Evolutionary conservation across 495 filamentous ascomycete genomes (phyloP), one percentile per base, ranked within the genome.

Genomic region (Aspergillus saccharolyticus): DNA sequence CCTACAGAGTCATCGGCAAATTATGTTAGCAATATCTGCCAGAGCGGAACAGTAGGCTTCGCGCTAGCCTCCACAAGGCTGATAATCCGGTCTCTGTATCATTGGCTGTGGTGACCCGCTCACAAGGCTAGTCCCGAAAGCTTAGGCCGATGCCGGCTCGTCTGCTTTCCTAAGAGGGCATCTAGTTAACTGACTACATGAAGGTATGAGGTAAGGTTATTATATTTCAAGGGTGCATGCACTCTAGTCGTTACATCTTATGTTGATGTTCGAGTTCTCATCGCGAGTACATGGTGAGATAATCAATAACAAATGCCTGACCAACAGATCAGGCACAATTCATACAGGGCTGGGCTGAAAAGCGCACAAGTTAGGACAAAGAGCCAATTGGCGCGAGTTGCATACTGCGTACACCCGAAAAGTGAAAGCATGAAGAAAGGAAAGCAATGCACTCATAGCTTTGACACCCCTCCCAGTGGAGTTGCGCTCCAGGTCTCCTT

Each of bases 401-500:
- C n/a, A n/a, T n/a, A n/a, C n/a, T n/a, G 25, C 25, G 25, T 4
- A 30, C 4, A 30, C 10, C 25, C 4, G 25, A 30, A 1, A 45
- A 45, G 3, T 15, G 2, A 18, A 22, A 15, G 20, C 20, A 16
- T n/a, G n/a, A n/a, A n/a, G n/a, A n/a, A n/a, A n/a, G n/a, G n/a
- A n/a, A n/a, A n/a, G n/a, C n/a, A 8, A 25, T 1, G 3, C 10
- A 12, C 24, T 50, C 14, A 50, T 50, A 50, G 24, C 47, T 30
- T 50, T 28, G 47, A 24, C 22, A 50, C 6, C 9, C 15, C 22
- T 20, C 24, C 17, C n/a, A 50, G 22, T 18, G 21, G 22, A 3
- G 46, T 10, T 25, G 47, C n/a, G 4, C 15, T 18, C 72, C 71
- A 75, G 2, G 68, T 73, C 54, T 72, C 70, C 54, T 78, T 81